These are phyloP conservation scores for Phylloporus scabripes DNA, from an alignment of 768 basidiomycete species.

Conservation along the genomic window DNA sequence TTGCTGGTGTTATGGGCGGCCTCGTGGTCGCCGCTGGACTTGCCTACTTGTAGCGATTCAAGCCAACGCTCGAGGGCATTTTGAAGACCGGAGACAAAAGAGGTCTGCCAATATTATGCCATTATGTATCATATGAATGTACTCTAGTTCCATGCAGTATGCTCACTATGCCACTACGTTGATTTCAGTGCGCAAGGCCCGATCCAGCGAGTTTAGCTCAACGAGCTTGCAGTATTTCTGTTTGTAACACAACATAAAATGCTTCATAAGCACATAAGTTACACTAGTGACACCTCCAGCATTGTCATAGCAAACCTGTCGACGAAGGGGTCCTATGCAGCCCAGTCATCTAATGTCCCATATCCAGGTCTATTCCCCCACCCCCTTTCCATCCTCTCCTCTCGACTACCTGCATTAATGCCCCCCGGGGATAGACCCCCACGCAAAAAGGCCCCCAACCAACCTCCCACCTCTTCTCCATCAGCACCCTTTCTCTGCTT, in stretches of 20 bases:
- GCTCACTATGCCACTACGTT: conserved; percentile 17
- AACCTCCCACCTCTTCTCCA: conserved; percentile 20
- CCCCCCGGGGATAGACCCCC: conserved; percentile 23
- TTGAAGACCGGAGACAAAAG: not conserved
- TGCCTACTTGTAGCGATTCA: conserved; percentile 30
- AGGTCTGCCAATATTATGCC: conserved; percentile 1
- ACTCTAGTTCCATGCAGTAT: conserved; percentile 3
- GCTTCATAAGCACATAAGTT: not conserved
- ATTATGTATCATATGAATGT: conserved; percentile 10
- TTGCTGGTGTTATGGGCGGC: conserved; percentile 31
- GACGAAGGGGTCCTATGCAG: conserved; percentile 29
- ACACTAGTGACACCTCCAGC: no score
- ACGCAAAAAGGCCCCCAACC: conserved; percentile 21
- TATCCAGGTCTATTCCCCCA: conserved; percentile 42
- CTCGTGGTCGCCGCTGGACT: conserved; percentile 28
- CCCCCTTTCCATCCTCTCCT: conserved; percentile 46
- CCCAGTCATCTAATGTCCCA: conserved; percentile 53
- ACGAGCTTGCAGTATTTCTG: no score
- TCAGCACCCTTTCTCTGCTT: conserved; percentile 32
- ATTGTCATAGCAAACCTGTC: not conserved
- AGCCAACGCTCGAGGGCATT: not conserved
- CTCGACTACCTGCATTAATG: conserved; percentile 26
- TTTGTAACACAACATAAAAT: not conserved
- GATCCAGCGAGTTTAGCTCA: not conserved
- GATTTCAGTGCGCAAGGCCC: not conserved